Evolutionary conservation across 257 asterid genomes (phyloP).

Genomic region (Jasminum sambac): DNA sequence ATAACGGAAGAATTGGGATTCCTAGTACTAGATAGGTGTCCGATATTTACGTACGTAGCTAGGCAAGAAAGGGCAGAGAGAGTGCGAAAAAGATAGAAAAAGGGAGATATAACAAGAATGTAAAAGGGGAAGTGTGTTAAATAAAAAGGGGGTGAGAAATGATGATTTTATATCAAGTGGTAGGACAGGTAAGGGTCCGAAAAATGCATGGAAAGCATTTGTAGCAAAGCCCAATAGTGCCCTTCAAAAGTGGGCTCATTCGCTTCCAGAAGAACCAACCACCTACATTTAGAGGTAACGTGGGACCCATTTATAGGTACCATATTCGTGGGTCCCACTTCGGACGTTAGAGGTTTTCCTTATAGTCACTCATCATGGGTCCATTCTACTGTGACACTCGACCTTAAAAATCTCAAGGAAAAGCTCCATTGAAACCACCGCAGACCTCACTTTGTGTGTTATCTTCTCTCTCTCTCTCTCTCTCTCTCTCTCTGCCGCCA

Average conservation of each 20-base stretch:
- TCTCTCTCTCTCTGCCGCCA: background rate
- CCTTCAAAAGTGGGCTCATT: conserved; percentile 33
- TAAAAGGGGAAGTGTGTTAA: conserved; percentile 22
- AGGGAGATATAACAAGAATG: background rate
- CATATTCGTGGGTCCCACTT: conserved; percentile 26
- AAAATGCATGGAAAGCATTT: conserved; percentile 57
- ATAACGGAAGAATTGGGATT: background rate
- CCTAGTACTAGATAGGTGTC: no score
- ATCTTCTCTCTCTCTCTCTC: conserved; percentile 19
- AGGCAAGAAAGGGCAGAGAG: background rate
- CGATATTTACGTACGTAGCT: background rate
- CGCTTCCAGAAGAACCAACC: conserved; percentile 50
- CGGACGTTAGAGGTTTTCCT: conserved; percentile 32
- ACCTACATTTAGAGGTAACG: conserved; percentile 14
- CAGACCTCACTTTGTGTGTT: conserved; percentile 28
- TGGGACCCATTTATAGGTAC: conserved; percentile 23
- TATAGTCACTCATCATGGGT: conserved; percentile 17
- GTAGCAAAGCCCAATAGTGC: conserved; percentile 36
- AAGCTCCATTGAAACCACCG: conserved; percentile 51
- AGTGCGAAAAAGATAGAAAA: conserved; percentile 12
- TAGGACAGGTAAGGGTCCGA: conserved; percentile 27
- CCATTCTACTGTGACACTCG: conserved; percentile 47
- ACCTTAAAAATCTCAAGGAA: conserved; percentile 64
- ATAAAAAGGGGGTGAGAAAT: conserved; percentile 39
- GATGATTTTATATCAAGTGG: conserved; percentile 50